Base-by-base conservation (phyloP, 2,329 filamentous ascomycete genomes). In the Trichoderma sp. region DNA sequence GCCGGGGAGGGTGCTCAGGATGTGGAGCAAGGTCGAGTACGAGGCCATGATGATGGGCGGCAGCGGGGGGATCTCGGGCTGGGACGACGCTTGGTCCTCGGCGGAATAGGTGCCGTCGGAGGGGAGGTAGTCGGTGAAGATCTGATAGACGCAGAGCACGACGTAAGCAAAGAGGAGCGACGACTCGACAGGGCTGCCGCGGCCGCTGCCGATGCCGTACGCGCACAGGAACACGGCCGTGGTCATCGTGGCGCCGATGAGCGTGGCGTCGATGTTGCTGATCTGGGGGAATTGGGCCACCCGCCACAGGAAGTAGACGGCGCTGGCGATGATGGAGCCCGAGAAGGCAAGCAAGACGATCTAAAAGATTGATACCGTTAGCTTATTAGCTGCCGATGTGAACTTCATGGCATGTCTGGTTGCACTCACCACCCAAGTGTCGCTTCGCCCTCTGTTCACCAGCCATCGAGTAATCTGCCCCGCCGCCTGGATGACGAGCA, bases 31-130 rank as follows among this genome's bases (percentile, higher is more conserved):
- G 0, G 94, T 97, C 28, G 93, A 94, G 78, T 97, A 98, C 7
- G 93, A 97, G 5, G 94, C 95, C 94, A 98, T 98, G 76, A 99
- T 94, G 69, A 98, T 93, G 0, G 95, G 95, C 15, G 95, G 95
- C 50, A 99, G 83, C n/a, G 95, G 95, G 45, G 95, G 95, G 67
- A 98, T 95, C 28, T 96, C 93, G n/a, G 91, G 88, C 67, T 96
- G 90, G 15, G 85, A 74, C 2, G 79, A 75, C 39, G 80, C 78
- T 58, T 81, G 76, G 66, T 79, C 78, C 54, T 83, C 83, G 4
- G 82, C 78, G 3, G 81, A 79, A 34, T 87, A 83, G 39, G 83
- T 80, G 30, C 84, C 81, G n/a, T 85, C 87, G 5, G 91, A 93
- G 3, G 95, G 93, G 70, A 94, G 87, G 78, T 98, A 98, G 78